Conservation (phyloP, 2,329 filamentous ascomycete species). For the Fusarium pseudocircinatum region DNA sequence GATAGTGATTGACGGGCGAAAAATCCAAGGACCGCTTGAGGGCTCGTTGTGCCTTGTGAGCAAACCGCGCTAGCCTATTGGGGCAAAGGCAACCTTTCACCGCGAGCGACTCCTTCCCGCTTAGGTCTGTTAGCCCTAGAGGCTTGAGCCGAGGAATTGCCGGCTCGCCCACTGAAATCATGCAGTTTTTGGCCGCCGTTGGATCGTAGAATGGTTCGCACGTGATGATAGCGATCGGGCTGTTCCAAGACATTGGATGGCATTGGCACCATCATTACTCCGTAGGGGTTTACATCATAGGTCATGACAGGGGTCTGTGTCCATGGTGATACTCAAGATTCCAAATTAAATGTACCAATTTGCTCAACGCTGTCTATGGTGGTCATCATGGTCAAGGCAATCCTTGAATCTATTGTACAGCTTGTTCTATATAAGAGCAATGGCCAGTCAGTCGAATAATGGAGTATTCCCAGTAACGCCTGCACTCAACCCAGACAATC, state of each 20-base stretch:
- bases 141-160: slow-evolving; percentile 44
- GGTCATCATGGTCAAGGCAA: slow-evolving; percentile 37
- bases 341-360: slow-evolving; percentile 23
- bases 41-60: slow-evolving; percentile 53
- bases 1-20: slow-evolving; percentile 52
- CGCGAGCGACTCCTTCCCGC: slow-evolving; percentile 49
- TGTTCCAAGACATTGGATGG: not conserved
- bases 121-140: slow-evolving; percentile 57
- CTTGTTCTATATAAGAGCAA: slow-evolving; percentile 41
- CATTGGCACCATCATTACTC: not conserved
- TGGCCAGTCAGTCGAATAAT: slow-evolving; percentile 9
- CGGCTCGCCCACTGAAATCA: slow-evolving; percentile 30
- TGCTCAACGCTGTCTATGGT: slow-evolving; percentile 39
- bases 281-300: not conserved
- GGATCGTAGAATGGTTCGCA: not conserved
- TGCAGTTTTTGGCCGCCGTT: not conserved
- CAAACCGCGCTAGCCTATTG: slow-evolving; percentile 47
- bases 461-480: slow-evolving; percentile 35
- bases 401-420: slow-evolving; percentile 44
- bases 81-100: slow-evolving; percentile 44
- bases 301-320: not conserved
- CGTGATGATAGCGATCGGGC: slow-evolving; percentile 11
- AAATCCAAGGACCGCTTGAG: slow-evolving; percentile 53
- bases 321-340: not conserved
- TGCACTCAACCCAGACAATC: slow-evolving; percentile 34